Percentiles rank a stretch among this genome's conserved stretches.
phyloP scores from a whole-genome alignment of 495 filamentous ascomycete genomes.

The Arthonia radiata region DNA sequence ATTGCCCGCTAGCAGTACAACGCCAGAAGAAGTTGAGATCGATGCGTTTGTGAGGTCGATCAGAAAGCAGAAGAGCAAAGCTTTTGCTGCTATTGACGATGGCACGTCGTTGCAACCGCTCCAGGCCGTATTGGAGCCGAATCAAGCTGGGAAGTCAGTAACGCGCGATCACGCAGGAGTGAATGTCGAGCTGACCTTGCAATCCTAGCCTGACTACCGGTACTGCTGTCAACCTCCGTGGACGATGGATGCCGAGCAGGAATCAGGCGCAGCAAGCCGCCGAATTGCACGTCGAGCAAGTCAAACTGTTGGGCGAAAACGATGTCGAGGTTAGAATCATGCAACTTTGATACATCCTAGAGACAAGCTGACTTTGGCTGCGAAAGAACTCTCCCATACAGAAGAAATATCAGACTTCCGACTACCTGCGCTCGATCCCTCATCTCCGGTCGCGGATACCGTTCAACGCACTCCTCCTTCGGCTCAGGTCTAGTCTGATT shows the following conservation, averaged over 20 bases:
- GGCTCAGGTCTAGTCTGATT: slow-evolving; percentile 60
- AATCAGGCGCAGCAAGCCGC: slow-evolving; percentile 42
- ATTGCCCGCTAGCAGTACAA: neutral
- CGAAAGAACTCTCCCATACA: slow-evolving; percentile 38
- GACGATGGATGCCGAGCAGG: slow-evolving; percentile 52
- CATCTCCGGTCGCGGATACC: slow-evolving; percentile 74
- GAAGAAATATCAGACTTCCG: slow-evolving; percentile 76
- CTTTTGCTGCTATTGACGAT: slow-evolving; percentile 71
- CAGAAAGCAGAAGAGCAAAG: slow-evolving; percentile 57
- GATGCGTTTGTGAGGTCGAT: slow-evolving; percentile 67
- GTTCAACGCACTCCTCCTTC: slow-evolving; percentile 53
- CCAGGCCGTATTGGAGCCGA: slow-evolving; percentile 57
- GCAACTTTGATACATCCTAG: neutral
- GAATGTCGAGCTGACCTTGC: neutral
- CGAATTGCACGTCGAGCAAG: slow-evolving; percentile 47
- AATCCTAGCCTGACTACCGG: slow-evolving; percentile 47
- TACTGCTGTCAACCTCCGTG: slow-evolving; percentile 51
- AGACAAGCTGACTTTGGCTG: neutral
- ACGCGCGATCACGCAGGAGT: slow-evolving; percentile 2
- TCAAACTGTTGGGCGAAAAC: slow-evolving; percentile 47
- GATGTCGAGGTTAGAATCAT: slow-evolving; percentile 49
- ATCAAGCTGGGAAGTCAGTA: slow-evolving; percentile 53
- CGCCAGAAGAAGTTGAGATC: slow-evolving; percentile 21
- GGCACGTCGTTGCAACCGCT: slow-evolving; percentile 57
- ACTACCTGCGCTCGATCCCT: slow-evolving; percentile 70